Evolutionary conservation across 78 protist species (phyloP), one percentile per base, ranked within the genome.

Genomic region (slime mould (Dictyostelium discoideum)): DNA sequence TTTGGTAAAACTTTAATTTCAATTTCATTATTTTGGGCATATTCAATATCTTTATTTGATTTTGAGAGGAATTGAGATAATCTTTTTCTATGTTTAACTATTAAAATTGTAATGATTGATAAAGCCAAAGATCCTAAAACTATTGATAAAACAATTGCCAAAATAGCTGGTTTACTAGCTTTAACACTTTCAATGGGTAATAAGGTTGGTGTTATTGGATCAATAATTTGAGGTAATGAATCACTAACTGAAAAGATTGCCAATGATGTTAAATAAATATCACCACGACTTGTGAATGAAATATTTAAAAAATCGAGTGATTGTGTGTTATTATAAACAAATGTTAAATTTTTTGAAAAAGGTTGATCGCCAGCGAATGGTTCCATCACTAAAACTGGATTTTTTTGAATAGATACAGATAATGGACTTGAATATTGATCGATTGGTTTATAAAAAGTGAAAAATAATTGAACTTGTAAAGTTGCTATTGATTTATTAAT

Each of bases 171-270:
- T 20, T 60, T 60, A 60, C 69, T 60, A 6, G 69, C 6, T 20
- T 16, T 1, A 0, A 20, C 5, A 2, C 0, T 16, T 60, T 20
- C 69, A 20, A 6, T 20, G 2, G 69, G 69, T 20, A 60, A 14
- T 20, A 60, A 20, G 26, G n/a, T 20, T 60, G 69, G 69, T 20
- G 20, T 13, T 0, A 26, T 60, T 60, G 69, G 69, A 5, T 60
- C 26, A 60, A 60, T 60, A 60, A 20, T 20, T 20, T 20, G 24
- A 20, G 69, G 69, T 20, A 60, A 5, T 5, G 26, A 60, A 60
- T 60, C 69, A 60, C 69, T 60, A 5, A 60, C 69, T 69, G 81
- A 74, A 74, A 29, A 74, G 81, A 37, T 74, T 37, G 48, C 81
- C 37, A 32, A 2, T 37, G 81, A 74, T 37, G 81, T 74, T 74